Conservation (phyloP, 352 stramenopile genomes). For the Globisporangium paddicum region DNA sequence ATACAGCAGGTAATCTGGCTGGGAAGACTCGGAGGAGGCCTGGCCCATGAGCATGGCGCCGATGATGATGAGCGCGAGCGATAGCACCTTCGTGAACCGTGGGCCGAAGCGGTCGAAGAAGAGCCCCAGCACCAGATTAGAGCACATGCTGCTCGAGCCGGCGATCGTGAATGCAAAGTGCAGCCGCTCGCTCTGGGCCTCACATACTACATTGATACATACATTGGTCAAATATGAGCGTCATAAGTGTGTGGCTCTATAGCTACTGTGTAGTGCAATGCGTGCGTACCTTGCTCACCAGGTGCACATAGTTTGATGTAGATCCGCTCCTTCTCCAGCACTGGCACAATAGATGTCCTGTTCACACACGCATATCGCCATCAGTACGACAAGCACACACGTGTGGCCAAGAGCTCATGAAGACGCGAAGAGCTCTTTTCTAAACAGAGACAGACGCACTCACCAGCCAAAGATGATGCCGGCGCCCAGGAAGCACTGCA, state of each 20-base stretch:
- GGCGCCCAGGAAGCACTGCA: slow-evolving; percentile 56
- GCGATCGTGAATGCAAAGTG: slow-evolving; percentile 63
- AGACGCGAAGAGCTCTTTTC: background rate
- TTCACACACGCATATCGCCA: slow-evolving; percentile 3
- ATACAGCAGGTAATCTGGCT: slow-evolving; percentile 43
- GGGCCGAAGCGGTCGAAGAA: slow-evolving; percentile 61
- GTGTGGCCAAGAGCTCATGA: too few relatives aligned
- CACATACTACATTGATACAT: slow-evolving; percentile 31
- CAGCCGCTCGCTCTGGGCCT: slow-evolving; percentile 44
- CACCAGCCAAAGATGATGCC: slow-evolving; percentile 65
- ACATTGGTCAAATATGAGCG: background rate
- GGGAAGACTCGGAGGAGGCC: slow-evolving; percentile 8
- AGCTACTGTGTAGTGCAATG: too few relatives aligned
- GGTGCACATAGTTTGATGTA: slow-evolving; percentile 48
- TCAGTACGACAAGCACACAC: too few relatives aligned
- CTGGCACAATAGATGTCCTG: slow-evolving; percentile 53
- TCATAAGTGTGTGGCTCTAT: too few relatives aligned
- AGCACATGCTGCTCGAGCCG: slow-evolving; percentile 54
- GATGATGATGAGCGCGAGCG: slow-evolving; percentile 37
- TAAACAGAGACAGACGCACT: background rate
- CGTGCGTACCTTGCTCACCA: slow-evolving; percentile 12
- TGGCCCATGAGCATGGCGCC: slow-evolving; percentile 48
- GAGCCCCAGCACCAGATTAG: slow-evolving; percentile 55
- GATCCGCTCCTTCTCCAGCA: slow-evolving; percentile 52
- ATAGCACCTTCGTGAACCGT: slow-evolving; percentile 47